phyloP scores from a whole-genome alignment of 163 green algal species.

The Volvox carteri region DNA sequence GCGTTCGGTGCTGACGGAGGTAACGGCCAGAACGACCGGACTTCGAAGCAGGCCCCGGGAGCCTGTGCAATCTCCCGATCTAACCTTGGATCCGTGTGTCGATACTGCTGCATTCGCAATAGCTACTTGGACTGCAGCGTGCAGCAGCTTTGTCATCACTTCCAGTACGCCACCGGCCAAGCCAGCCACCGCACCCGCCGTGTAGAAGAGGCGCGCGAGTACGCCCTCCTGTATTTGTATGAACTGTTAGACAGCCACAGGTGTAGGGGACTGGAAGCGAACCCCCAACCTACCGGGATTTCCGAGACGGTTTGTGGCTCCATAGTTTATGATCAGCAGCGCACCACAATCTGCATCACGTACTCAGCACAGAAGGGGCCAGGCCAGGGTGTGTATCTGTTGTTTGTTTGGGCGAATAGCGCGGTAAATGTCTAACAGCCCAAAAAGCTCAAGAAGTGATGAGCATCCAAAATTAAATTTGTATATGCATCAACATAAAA shows the following conservation, averaged over 20 bases:
- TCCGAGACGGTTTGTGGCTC: neutral
- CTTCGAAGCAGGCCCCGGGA: neutral
- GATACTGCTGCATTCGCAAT: neutral
- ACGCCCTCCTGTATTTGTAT: neutral
- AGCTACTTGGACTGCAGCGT: neutral
- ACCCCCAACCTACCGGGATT: neutral
- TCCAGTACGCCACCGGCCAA: neutral
- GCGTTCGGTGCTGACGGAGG: neutral
- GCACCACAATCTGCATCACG: neutral
- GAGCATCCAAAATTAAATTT: too few species aligned
- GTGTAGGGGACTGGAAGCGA: too few species aligned
- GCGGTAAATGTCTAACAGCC: too few species aligned
- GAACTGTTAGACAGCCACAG: too few species aligned
- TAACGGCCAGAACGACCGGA: neutral
- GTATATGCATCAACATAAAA: too few species aligned
- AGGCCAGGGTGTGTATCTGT: too few species aligned
- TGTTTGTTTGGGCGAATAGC: neutral
- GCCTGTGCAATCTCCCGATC: neutral
- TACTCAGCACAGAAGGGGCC: too few species aligned
- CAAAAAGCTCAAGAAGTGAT: too few species aligned
- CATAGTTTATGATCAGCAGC: neutral
- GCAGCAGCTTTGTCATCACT: neutral
- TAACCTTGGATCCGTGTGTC: neutral
- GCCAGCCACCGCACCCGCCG: neutral
- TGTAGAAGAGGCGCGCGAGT: neutral